Base-by-base conservation (phyloP, 371 early-diverging fungal species). In the Syncephalis fuscata region DNA sequence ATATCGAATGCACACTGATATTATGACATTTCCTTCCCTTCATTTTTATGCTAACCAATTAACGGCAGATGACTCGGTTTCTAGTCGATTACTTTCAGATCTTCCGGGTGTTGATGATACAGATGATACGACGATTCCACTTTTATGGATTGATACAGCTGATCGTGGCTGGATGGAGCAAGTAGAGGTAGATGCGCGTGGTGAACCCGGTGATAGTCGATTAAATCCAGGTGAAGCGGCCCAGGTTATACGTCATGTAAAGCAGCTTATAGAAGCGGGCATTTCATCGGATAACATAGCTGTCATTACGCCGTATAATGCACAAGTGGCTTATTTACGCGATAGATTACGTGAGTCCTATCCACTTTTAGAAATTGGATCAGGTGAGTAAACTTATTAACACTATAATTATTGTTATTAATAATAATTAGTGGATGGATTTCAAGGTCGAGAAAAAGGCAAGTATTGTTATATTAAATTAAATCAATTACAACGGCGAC, bases 391-490 rank as follows among this genome's bases (percentile, higher is more conserved):
- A 41, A 7, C 15, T 41, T 19, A 41, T 21, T 19, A 19, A 16
- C 8, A 41, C 41, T 41, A 41, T n/a, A 16, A n/a, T 15, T 41
- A 19, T 5, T 15, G 8, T 41, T 21, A n/a, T 19, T 8, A 21
- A 21, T 15, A 41, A 7, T n/a, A 21, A 19, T 41, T 37, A 41
- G 92, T 96, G 1, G 98, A 98, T 65, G 92, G 94, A 0, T 92
- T 95, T 56, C 98, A 98, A 60, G 97, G 98, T 0, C 74, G 88
- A 48, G 98, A 96, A 61, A 89, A 89, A 52, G 41, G 41, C 15
- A n/a, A 21, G 38, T 41, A 5, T 19, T 8, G 7, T 32, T 8
- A n/a, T 16, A 41, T 4, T 21, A 19, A 21, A 3, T 8, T 41
- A 15, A 19, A 16, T 41, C 19, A 15, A 16, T 41, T 21, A 21